phyloP scores from a whole-genome alignment of 2,329 filamentous ascomycete genomes.

The Myriangium duriaei region DNA sequence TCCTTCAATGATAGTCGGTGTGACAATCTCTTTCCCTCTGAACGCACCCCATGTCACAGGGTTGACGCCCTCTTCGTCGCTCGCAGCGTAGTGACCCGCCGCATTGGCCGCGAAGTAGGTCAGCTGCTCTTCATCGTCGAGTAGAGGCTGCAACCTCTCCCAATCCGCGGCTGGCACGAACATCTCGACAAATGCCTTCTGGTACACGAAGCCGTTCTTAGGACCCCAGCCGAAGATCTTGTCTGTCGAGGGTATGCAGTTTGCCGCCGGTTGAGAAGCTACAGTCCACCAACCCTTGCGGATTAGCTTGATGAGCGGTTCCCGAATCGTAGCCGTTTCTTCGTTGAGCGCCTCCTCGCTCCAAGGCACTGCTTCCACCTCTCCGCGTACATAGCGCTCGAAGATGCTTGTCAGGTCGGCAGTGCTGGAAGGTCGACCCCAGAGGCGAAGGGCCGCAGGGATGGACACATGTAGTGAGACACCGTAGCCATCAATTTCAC shows the following conservation, averaged over 20 bases:
- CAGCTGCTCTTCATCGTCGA: slow-evolving; percentile 55
- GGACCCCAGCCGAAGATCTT: slow-evolving; percentile 88
- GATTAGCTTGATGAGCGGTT: slow-evolving; percentile 65
- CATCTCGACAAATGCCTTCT: slow-evolving; percentile 94
- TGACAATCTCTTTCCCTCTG: slow-evolving; percentile 87
- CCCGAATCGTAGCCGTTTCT: slow-evolving; percentile 71
- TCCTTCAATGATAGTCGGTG: slow-evolving; percentile 91
- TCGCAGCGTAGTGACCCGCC: slow-evolving; percentile 64
- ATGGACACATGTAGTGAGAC: slow-evolving; percentile 86
- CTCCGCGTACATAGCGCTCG: slow-evolving; percentile 64
- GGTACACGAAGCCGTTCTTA: slow-evolving; percentile 84
- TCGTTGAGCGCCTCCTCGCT: slow-evolving; percentile 77
- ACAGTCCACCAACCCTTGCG: slow-evolving; percentile 89
- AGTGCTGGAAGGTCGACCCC: slow-evolving; percentile 61
- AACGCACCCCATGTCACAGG: slow-evolving; percentile 97
- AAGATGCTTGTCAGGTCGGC: slow-evolving; percentile 73
- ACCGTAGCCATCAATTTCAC: slow-evolving; percentile 95
- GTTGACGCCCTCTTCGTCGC: slow-evolving; percentile 57
- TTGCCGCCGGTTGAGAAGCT: slow-evolving; percentile 87
- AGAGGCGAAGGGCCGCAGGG: slow-evolving; percentile 69
- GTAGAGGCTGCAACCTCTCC: slow-evolving; percentile 48
- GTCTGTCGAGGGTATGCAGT: slow-evolving; percentile 66
- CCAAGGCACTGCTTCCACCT: slow-evolving; percentile 77
- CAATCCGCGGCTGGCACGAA: slow-evolving; percentile 72
- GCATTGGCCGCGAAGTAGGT: slow-evolving; percentile 82